Conservation (phyloP, 1,139 yeast genomes). For the Yamadazyma aaseri region DNA sequence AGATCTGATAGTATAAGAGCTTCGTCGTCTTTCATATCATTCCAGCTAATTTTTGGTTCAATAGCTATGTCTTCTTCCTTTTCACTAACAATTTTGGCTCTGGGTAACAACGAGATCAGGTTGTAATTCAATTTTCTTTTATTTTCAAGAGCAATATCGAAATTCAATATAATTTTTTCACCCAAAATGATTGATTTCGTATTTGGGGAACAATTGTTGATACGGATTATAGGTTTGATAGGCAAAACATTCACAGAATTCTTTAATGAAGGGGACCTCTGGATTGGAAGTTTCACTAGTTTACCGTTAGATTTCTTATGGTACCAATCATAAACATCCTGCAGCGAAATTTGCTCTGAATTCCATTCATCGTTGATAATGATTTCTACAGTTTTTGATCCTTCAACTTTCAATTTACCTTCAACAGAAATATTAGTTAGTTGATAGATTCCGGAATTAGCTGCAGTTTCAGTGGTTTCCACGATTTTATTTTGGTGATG, state of each 20-base stretch:
- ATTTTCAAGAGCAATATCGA: slow-evolving; percentile 20
- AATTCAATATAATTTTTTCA: slow-evolving; percentile 25
- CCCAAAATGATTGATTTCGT: slow-evolving; percentile 24
- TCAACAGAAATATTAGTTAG: slow-evolving; percentile 20
- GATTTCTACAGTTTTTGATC: slow-evolving; percentile 2
- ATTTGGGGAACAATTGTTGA: slow-evolving; percentile 10
- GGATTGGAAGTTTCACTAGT: slow-evolving; percentile 10
- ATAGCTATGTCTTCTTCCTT: slow-evolving; percentile 18
- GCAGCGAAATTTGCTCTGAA: no score
- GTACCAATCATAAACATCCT: slow-evolving; percentile 6
- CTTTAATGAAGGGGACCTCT: slow-evolving; percentile 4
- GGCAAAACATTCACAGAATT: slow-evolving; percentile 19
- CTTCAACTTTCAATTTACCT: slow-evolving; percentile 5
- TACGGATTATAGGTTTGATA: slow-evolving; percentile 21
- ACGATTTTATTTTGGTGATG: slow-evolving; percentile 11
- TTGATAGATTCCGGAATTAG: slow-evolving; percentile 24
- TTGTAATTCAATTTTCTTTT: slow-evolving; percentile 20
- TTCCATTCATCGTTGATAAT: background rate
- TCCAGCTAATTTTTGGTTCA: slow-evolving; percentile 34
- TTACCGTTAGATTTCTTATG: slow-evolving; percentile 7
- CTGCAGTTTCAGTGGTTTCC: slow-evolving; percentile 24
- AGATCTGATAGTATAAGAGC: slow-evolving; percentile 24
- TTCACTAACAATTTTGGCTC: slow-evolving; percentile 18
- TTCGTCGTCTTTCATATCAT: slow-evolving; percentile 42
- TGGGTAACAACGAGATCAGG: slow-evolving; percentile 21